Evolutionary conservation across 176 grass and related monocot species (phyloP).

Genomic region (Bothriochloa decipiens): DNA sequence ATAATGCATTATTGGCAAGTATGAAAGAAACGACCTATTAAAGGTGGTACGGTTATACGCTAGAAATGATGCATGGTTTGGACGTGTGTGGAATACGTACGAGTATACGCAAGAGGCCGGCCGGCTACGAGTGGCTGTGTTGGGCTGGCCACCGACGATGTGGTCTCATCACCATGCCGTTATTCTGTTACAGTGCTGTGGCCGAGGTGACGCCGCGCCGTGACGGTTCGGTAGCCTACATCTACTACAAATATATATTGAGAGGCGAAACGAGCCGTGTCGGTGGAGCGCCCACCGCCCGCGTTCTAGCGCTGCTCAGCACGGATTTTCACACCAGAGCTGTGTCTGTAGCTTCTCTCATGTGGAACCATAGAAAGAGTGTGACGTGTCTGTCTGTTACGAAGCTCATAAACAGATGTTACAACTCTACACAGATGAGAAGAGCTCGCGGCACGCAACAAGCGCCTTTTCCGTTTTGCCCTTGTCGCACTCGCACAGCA

Average conservation of each 20-base stretch:
- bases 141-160: background rate
- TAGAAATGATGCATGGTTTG: background rate
- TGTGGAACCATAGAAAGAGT: too few species aligned
- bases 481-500: background rate
- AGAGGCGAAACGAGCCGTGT: too few species aligned
- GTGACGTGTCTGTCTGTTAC: too few species aligned
- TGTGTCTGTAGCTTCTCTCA: too few species aligned
- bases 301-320: too few species aligned
- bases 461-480: background rate
- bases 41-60: background rate
- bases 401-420: too few species aligned
- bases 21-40: background rate
- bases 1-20: too few species aligned
- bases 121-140: background rate
- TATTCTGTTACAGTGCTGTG: slow-evolving; percentile 33
- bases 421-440: too few species aligned
- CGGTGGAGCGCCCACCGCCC: too few species aligned
- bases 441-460: background rate
- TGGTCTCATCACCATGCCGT: slow-evolving; percentile 9
- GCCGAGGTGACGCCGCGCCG: background rate
- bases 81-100: background rate
- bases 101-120: background rate
- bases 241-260: too few species aligned
- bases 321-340: too few species aligned
- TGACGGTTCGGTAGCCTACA: background rate